Conservation (phyloP, 805 yeast species). For the Sugiyamaella americana region DNA sequence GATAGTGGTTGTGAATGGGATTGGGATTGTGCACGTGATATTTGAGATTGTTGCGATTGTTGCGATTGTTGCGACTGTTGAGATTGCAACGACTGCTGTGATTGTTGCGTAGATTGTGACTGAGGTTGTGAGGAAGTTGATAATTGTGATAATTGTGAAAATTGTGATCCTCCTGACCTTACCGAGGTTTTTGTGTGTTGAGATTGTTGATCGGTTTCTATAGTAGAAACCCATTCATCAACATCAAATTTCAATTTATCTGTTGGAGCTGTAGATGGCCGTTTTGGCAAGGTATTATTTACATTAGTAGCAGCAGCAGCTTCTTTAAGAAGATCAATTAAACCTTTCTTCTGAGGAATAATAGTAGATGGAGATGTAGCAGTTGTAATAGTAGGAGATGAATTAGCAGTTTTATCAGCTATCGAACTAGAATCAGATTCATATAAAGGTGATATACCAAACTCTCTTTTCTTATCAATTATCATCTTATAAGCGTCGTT, state of each 20-base stretch:
- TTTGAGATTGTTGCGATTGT: background rate
- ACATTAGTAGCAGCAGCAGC: constrained; percentile 1
- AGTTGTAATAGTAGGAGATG: background rate
- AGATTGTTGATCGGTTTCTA: constrained; percentile 3
- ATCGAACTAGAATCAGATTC: background rate
- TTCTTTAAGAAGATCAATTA: background rate
- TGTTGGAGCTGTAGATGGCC: background rate
- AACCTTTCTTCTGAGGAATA: background rate
- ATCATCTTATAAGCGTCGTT: background rate
- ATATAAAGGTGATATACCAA: constrained; percentile 3
- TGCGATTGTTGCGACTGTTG: background rate
- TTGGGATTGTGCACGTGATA: no score
- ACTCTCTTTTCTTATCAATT: constrained; percentile 8
- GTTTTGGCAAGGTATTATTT: background rate
- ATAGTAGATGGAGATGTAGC: background rate
- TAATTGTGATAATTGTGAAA: background rate
- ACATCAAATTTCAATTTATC: background rate
- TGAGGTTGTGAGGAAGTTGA: background rate
- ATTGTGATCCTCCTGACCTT: background rate
- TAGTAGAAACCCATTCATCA: background rate
- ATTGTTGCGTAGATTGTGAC: background rate
- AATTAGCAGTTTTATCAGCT: background rate
- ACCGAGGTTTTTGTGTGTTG: background rate
- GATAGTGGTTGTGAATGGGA: background rate
- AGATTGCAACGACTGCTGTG: background rate